Evolutionary conservation across 768 basidiomycete species (phyloP), one percentile per base, ranked within the genome.

Genomic region (Galerina sulciceps): DNA sequence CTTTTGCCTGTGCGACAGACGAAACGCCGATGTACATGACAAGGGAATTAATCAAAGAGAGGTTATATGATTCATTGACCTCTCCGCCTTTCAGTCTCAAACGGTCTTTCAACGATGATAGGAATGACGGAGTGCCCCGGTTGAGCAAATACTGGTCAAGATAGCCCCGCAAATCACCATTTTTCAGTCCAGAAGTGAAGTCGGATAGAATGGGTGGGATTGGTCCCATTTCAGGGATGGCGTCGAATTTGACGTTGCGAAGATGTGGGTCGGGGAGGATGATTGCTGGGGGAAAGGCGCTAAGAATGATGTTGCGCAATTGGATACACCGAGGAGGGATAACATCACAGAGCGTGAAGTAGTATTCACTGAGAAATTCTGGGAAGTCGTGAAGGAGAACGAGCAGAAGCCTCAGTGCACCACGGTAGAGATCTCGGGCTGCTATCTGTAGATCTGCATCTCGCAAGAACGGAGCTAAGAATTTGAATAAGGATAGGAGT

Each of bases 341-440:
- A 59, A 85, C 90, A 63, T 99, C 96, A 69, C 94, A 94, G 34
- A 99, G 86, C 42, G 93, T 90, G 77, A 96, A 96, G 75, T 98
- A 96, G 72, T 96, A 94, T 77, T 96, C 94, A 72, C 90, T 93
- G 60, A 99, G 81, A 81, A 99, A 99, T 60, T 98, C 97, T 50
- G 97, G 97, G 81, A 99, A 99, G 75, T 99, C 97, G 74, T 99
- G 96, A 17, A 99, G 86, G 51, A 99, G 88, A 57, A 99, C 94
- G 46, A 99, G 84, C 47, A 99, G 86, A 31, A 99, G 83, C 36
- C 96, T 87, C 45, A 97, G 80, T 18, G 94, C 85, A 18, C 94
- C 97, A 42, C 93, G 88, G 79, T 96, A 98, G 42, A 99, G 83
- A 62, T 93, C 90, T 42, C 91, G 84, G 18, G 91, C 89, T 4